Evolutionary conservation across 2,329 filamentous ascomycete species (phyloP).

Genomic region (Aurifilum marmelostoma): DNA sequence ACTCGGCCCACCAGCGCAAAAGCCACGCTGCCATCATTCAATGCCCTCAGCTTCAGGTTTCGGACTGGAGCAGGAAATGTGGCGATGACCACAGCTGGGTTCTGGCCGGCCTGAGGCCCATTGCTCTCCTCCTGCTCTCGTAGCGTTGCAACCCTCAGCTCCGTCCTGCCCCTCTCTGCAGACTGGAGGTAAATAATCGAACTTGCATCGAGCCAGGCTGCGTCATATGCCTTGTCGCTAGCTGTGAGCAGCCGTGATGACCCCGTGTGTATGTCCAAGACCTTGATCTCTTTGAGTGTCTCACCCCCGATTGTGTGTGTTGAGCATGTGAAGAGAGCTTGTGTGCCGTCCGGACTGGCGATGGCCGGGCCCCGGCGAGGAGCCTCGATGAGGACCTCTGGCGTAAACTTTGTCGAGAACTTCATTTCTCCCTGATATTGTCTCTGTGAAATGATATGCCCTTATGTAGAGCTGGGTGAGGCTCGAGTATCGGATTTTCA

Average conservation of each 20-base stretch:
- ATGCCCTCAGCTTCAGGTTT: conserved; percentile 39
- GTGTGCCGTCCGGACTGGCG: conserved; percentile 43
- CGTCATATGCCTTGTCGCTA: conserved; percentile 38
- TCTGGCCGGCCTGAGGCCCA: conserved; percentile 29
- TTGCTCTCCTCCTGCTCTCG: neutral
- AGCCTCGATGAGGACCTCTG: conserved; percentile 32
- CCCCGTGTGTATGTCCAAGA: conserved; percentile 40
- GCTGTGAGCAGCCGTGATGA: conserved; percentile 34
- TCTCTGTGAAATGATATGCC: neutral
- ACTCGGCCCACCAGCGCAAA: conserved; percentile 42
- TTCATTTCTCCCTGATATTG: neutral
- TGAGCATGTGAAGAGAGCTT: conserved; percentile 43
- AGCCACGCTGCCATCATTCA: conserved; percentile 41
- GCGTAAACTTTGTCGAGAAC: conserved; percentile 29
- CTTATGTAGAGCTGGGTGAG: neutral
- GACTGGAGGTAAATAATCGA: conserved; percentile 39
- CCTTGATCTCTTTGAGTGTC: conserved; percentile 40
- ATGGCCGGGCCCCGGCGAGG: conserved; percentile 36
- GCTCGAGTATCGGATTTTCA: neutral
- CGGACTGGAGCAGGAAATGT: conserved; percentile 40
- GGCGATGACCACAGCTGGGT: conserved; percentile 37
- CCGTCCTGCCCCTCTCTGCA: conserved; percentile 37
- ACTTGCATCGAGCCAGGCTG: conserved; percentile 43
- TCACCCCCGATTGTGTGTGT: conserved; percentile 39
- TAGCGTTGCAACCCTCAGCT: conserved; percentile 37